Evolutionary conservation across 768 basidiomycete genomes (phyloP), one percentile per base, ranked within the genome.

Genomic region (Russula dissimulans): DNA sequence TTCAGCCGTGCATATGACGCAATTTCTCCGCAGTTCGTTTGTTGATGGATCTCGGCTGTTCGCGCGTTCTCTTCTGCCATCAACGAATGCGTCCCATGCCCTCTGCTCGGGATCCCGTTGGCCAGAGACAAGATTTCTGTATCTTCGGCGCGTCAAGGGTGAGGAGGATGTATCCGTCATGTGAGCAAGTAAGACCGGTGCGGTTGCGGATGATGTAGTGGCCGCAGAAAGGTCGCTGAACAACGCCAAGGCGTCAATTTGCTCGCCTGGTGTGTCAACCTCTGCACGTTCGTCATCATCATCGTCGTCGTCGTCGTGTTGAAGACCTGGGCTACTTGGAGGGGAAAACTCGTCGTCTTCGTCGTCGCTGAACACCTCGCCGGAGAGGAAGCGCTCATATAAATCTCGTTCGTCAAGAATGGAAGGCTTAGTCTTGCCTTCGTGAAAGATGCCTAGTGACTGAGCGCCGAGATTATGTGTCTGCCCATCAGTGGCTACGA

Each of bases 1-100:
- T 58, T 85, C 84, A n/a, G 74, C 74, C 31, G 83, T 87, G 65
- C 88, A 91, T 51, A 91, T 78, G 5, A 91, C 87, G 67, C 89
- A 91, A 31, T 72, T 68, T 31, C 74, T 66, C 58, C 74, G 46
- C 53, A 64, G 64, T 44, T 74, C 65, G 60, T 66, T 65, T 45
- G 60, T 50, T 46, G 60, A 32, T 6, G 54, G 32, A 39, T 18
- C 26, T 52, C 50, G 38, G 15, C 29, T n/a, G 54, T 56, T 43
- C 60, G 51, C 60, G 63, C 64, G 56, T 56, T 63, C 50, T 68
- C 71, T 54, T 65, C 69, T 65, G 65, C 70, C 72, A 17, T 62
- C 61, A 18, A 73, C 64, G 50, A 75, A 74, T 1, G 67, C 68
- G 11, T 61, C 63, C 74, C 71, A 71, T 22, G 59, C 68, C n/a